Conservation (phyloP, 768 basidiomycete species). For the Gymnopilus junonius region DNA sequence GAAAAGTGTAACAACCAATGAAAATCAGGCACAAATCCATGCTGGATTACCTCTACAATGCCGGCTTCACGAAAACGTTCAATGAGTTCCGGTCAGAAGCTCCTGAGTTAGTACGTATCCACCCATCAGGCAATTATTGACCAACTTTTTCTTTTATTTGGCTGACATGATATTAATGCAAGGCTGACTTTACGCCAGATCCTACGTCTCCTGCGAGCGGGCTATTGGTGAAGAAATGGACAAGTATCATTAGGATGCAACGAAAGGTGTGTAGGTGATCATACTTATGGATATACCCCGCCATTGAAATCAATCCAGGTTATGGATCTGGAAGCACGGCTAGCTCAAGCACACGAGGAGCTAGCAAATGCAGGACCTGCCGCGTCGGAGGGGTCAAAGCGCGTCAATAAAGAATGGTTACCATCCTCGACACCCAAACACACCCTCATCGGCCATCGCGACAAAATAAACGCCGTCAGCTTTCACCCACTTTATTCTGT, state of each 20-base stretch:
- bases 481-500: slow-evolving; percentile 89
- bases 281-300: slow-evolving; percentile 6
- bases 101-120: slow-evolving; percentile 28
- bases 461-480: slow-evolving; percentile 75
- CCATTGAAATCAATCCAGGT: slow-evolving; percentile 56
- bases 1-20: slow-evolving; percentile 14
- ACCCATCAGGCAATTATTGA: background rate
- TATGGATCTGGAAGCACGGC: slow-evolving; percentile 90
- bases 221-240: slow-evolving; percentile 97
- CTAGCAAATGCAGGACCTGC: slow-evolving; percentile 49
- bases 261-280: slow-evolving; percentile 72
- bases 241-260: slow-evolving; percentile 92
- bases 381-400: slow-evolving; percentile 54
- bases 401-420: slow-evolving; percentile 78
- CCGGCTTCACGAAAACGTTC: slow-evolving; percentile 65
- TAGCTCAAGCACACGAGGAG: slow-evolving; percentile 79
- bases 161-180: slow-evolving; percentile 36
- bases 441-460: slow-evolving; percentile 75
- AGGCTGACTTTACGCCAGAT: slow-evolving; percentile 75
- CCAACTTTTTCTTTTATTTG: slow-evolving; percentile 1
- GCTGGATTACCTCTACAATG: slow-evolving; percentile 75
- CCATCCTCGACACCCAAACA: slow-evolving; percentile 85
- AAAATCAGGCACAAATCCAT: slow-evolving; percentile 72
- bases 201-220: slow-evolving; percentile 87
- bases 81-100: slow-evolving; percentile 41